These are phyloP conservation scores for Populus hybrid DNA, from an alignment of 441 rosid species.

Conservation along the genomic window DNA sequence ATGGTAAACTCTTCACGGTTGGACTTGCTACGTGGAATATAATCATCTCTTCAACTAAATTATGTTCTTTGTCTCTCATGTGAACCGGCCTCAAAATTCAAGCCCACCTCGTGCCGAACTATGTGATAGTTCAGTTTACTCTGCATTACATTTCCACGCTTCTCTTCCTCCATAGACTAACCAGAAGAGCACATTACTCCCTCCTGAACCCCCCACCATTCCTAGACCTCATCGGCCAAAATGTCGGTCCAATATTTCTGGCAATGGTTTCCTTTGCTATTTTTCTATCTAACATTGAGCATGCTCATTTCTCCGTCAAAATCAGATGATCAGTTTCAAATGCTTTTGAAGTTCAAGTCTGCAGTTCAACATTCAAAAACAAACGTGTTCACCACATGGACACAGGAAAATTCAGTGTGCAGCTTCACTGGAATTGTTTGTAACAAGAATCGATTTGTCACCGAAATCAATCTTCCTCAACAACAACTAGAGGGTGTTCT, in stretches of 20 bases:
- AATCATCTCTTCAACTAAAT: neutral
- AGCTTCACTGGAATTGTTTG: slow-evolving; percentile 65
- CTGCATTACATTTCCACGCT: slow-evolving; percentile 16
- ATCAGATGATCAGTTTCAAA: slow-evolving; percentile 37
- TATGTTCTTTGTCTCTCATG: slow-evolving; percentile 6
- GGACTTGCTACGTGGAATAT: slow-evolving; percentile 1
- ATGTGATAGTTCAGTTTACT: neutral
- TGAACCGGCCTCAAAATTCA: slow-evolving; percentile 17
- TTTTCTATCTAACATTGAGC: slow-evolving; percentile 25
- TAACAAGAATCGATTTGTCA: slow-evolving; percentile 34
- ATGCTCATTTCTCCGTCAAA: slow-evolving; percentile 15
- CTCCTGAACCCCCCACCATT: neutral
- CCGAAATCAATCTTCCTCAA: slow-evolving; percentile 60
- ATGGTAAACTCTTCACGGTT: neutral
- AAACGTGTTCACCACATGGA: slow-evolving; percentile 55
- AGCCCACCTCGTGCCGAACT: slow-evolving; percentile 27
- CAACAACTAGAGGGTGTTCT: slow-evolving; percentile 42
- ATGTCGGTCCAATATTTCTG: slow-evolving; percentile 32
- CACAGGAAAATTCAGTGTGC: slow-evolving; percentile 27
- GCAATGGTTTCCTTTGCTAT: slow-evolving; percentile 21
- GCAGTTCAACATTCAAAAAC: slow-evolving; percentile 31
- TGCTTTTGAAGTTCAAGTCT: slow-evolving; percentile 41
- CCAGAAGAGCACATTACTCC: neutral
- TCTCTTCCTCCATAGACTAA: slow-evolving; percentile 5
- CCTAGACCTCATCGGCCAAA: slow-evolving; percentile 2